Conservation (phyloP, 176 grass and related monocot species). For the Oryza rufipogon region DNA sequence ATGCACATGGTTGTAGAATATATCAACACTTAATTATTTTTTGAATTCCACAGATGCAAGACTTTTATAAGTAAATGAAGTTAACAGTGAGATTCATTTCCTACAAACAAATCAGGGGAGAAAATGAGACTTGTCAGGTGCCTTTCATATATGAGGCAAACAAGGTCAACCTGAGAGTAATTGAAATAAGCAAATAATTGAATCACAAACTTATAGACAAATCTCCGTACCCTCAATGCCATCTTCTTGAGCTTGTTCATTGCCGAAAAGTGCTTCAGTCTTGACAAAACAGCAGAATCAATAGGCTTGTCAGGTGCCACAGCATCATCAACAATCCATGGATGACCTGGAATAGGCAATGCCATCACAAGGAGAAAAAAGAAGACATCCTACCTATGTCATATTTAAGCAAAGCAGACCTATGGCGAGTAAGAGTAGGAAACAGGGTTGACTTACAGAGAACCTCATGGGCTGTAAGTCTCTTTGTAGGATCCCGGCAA, state of each 20-base stretch:
- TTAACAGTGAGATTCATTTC: constrained; percentile 4
- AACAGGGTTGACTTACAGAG: constrained; percentile 69
- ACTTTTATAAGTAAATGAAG: neutral
- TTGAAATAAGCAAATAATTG: neutral
- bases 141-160: constrained; percentile 37
- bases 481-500: constrained; percentile 74
- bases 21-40: neutral
- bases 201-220: neutral
- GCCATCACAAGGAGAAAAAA: constrained; percentile 29
- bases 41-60: neutral
- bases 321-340: constrained; percentile 96
- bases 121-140: neutral
- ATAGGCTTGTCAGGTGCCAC: constrained; percentile 96
- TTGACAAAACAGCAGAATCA: constrained; percentile 98
- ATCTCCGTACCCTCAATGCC: constrained; percentile 78
- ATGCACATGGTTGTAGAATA: constrained; percentile 8
- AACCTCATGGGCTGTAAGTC: constrained; percentile 90
- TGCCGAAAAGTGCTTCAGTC: constrained; percentile 96
- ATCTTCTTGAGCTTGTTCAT: constrained; percentile 99
- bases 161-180: constrained; percentile 13
- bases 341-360: constrained; percentile 70
- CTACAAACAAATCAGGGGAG: neutral
- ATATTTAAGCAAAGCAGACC: neutral
- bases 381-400: neutral
- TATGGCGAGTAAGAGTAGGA: neutral